These are phyloP conservation scores for Candida xiaguanensis DNA, from an alignment of 805 yeast species.

Conservation along the genomic window DNA sequence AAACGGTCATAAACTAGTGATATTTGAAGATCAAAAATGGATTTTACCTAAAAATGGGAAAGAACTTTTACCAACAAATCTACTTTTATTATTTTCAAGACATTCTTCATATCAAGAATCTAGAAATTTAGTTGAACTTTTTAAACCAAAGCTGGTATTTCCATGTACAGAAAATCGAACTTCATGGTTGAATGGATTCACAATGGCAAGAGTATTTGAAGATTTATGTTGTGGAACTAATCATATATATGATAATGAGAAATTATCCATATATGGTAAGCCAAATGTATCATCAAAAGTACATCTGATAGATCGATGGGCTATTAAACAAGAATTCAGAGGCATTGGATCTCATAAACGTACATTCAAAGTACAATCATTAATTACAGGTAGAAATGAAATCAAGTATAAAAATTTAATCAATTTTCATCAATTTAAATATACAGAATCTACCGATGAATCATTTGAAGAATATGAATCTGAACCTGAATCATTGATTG, in stretches of 20 bases:
- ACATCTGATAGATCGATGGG: slow-evolving; percentile 31
- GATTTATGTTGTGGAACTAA: slow-evolving; percentile 19
- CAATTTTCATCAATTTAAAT: slow-evolving; percentile 18
- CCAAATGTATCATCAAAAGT: slow-evolving; percentile 19
- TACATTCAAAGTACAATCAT: slow-evolving; percentile 21
- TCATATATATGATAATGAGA: slow-evolving; percentile 14
- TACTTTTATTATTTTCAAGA: slow-evolving; percentile 40
- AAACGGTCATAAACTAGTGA: slow-evolving; percentile 19
- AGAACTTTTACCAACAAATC: slow-evolving; percentile 30
- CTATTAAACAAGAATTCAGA: slow-evolving; percentile 17
- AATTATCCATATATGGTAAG: slow-evolving; percentile 15
- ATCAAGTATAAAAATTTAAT: slow-evolving; percentile 18
- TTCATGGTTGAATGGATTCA: slow-evolving; percentile 37
- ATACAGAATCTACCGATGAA: slow-evolving; percentile 3
- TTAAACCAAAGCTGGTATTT: slow-evolving; percentile 39
- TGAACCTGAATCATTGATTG: slow-evolving; percentile 1
- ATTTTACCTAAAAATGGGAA: slow-evolving; percentile 22
- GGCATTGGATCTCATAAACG: slow-evolving; percentile 10
- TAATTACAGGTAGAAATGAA: slow-evolving; percentile 26
- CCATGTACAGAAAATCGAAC: slow-evolving; percentile 36
- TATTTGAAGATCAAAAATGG: slow-evolving; percentile 25
- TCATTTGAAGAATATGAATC: slow-evolving; percentile 1
- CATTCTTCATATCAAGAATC: slow-evolving; percentile 47
- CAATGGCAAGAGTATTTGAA: slow-evolving; percentile 40
- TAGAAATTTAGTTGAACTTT: slow-evolving; percentile 26